Evolutionary conservation across 2,329 filamentous ascomycete species (phyloP).

Genomic region (Pseudogymnoascus sp.): DNA sequence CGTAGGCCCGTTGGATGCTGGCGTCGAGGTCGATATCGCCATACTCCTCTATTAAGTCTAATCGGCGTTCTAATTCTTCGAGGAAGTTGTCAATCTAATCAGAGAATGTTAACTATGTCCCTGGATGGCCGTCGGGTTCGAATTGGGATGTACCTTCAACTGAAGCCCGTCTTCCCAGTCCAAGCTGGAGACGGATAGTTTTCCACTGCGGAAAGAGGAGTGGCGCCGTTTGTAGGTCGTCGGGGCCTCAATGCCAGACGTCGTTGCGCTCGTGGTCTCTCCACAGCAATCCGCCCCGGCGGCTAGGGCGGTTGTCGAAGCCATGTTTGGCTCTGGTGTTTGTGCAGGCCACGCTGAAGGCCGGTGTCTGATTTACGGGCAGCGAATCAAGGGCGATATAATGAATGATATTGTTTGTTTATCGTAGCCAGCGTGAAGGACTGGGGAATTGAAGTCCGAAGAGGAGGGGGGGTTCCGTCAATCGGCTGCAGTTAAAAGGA

Average conservation of each 20-base stretch:
- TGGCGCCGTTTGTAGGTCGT: conserved; percentile 35
- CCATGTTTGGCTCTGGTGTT: not conserved
- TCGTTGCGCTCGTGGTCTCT: conserved; percentile 15
- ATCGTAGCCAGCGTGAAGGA: not conserved
- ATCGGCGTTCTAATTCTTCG: conserved; percentile 72
- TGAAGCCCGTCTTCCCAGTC: conserved; percentile 55
- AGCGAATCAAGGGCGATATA: not conserved
- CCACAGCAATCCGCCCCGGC: conserved; percentile 25
- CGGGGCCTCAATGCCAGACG: conserved; percentile 16
- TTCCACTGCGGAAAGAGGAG: conserved; percentile 47
- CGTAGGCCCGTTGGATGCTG: conserved; percentile 75
- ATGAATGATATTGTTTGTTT: not conserved
- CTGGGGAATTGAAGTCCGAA: not conserved
- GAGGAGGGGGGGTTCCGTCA: conserved; percentile 1
- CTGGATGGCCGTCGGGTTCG: not conserved
- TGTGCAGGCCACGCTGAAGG: not conserved
- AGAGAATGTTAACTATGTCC: conserved; percentile 10
- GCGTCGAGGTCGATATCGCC: conserved; percentile 76
- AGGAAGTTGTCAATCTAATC: conserved; percentile 69
- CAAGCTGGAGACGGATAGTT: conserved; percentile 52
- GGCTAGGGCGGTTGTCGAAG: not conserved
- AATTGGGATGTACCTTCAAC: conserved; percentile 39
- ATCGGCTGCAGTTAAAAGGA: conserved; percentile 2
- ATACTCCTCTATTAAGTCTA: conserved; percentile 85
- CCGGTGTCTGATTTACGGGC: not conserved